Conservation (phyloP, 345 rosid genomes). For the Cardiospermum halicacabum region DNA sequence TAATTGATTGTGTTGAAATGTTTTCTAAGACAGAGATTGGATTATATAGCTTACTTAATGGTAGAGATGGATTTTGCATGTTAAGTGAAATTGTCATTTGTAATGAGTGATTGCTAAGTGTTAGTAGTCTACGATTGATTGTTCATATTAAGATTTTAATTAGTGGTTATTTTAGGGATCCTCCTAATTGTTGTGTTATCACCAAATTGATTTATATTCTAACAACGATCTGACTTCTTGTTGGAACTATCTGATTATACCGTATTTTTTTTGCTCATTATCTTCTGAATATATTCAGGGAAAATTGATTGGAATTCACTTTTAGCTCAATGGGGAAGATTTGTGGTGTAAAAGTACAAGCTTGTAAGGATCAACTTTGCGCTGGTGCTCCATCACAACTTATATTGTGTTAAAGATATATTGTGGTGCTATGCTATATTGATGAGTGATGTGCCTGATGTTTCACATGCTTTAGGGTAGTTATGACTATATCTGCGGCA, state of each 20-base stretch:
- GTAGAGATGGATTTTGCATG: neutral
- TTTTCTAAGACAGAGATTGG: no score
- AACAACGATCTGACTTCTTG: neutral
- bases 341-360: conserved; percentile 76
- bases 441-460: neutral
- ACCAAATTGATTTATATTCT: neutral
- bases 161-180: neutral
- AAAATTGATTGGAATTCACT: conserved; percentile 81
- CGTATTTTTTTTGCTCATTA: conserved; percentile 10
- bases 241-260: neutral
- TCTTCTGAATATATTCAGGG: conserved; percentile 55
- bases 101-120: neutral
- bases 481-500: neutral
- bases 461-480: neutral
- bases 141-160: neutral
- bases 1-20: neutral
- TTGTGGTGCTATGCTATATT: conserved; percentile 8
- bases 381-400: conserved; percentile 83
- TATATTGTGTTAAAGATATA: conserved; percentile 86
- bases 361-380: conserved; percentile 88
- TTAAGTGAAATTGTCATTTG: neutral
- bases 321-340: conserved; percentile 73
- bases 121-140: conserved; percentile 1
- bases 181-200: neutral
- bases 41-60: neutral